Conservation (phyloP, 768 basidiomycete genomes). For the Infundibulicybe gibba region DNA sequence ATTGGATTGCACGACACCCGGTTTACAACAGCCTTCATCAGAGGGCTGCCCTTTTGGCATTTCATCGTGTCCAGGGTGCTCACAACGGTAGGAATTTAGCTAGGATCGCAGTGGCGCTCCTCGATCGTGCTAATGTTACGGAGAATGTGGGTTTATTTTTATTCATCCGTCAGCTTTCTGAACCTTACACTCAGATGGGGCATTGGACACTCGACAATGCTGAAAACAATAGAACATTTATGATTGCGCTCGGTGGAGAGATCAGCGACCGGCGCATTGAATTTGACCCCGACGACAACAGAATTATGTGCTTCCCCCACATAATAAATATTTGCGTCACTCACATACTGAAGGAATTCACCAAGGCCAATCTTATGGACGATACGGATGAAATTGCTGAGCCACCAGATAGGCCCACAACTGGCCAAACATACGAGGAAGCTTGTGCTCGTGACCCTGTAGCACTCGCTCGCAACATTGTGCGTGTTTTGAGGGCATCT, state of each 20-base stretch:
- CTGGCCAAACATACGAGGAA: background rate
- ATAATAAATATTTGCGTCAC: constrained; percentile 12
- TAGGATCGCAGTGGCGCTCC: background rate
- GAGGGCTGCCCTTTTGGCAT: constrained; percentile 8
- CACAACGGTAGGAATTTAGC: constrained; percentile 11
- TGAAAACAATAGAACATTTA: constrained; percentile 10
- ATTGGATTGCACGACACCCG: constrained; percentile 8
- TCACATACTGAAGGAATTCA: background rate
- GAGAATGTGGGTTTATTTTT: too few species aligned
- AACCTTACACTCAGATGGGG: background rate
- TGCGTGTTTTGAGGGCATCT: constrained; percentile 2
- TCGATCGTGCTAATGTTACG: constrained; percentile 2
- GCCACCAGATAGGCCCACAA: too few species aligned
- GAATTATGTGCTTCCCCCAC: constrained; percentile 16
- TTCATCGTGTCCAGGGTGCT: constrained; percentile 9
- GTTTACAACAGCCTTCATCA: constrained; percentile 4
- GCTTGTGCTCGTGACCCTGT: background rate
- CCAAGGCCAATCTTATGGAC: background rate
- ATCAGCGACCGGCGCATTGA: background rate
- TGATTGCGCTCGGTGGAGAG: constrained; percentile 1
- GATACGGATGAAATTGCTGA: background rate
- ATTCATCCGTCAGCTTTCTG: too few species aligned
- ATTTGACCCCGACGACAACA: constrained; percentile 6
- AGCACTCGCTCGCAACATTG: constrained; percentile 2
- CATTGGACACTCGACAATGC: constrained; percentile 14